phyloP scores from a whole-genome alignment of 2,329 filamentous ascomycete genomes.

The Sphaerostilbella broomeana region DNA sequence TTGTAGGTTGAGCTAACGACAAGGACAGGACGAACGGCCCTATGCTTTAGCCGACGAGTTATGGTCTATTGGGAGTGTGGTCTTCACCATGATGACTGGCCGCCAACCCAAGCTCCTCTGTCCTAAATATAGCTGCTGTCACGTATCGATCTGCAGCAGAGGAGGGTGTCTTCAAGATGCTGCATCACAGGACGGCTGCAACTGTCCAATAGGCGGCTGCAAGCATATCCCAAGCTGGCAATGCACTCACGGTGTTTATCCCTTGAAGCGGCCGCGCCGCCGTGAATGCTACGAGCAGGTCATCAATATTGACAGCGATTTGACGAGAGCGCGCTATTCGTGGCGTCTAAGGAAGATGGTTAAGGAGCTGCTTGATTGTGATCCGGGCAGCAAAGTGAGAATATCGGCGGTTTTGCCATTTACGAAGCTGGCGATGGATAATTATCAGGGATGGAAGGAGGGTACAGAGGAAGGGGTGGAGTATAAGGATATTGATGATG shows the following conservation, averaged over 20 bases:
- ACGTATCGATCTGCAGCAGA: slow-evolving; percentile 23
- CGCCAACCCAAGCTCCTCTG: slow-evolving; percentile 14
- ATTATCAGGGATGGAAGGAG: slow-evolving; percentile 25
- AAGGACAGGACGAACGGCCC: slow-evolving; percentile 22
- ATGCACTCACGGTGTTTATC: slow-evolving; percentile 11
- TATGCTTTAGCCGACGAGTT: slow-evolving; percentile 34
- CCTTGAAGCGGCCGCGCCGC: slow-evolving; percentile 14
- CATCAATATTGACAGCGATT: slow-evolving; percentile 26
- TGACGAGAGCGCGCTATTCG: slow-evolving; percentile 25
- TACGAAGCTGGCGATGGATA: slow-evolving; percentile 19
- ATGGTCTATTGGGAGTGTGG: slow-evolving; percentile 30
- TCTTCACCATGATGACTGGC: slow-evolving; percentile 39
- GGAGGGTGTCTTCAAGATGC: slow-evolving; percentile 23
- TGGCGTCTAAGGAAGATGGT: slow-evolving; percentile 19
- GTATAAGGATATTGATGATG: slow-evolving; percentile 27
- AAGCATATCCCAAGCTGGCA: slow-evolving; percentile 13
- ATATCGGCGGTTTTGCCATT: slow-evolving; percentile 8
- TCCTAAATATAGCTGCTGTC: slow-evolving; percentile 20
- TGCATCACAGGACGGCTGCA: slow-evolving; percentile 15
- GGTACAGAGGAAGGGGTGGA: slow-evolving; percentile 24
- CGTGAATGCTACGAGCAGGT: slow-evolving; percentile 18
- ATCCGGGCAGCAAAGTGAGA: slow-evolving; percentile 14
- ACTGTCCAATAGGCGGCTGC: slow-evolving; percentile 21
- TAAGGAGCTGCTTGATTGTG: slow-evolving; percentile 19
- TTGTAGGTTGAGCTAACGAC: no score